Evolutionary conservation across 345 rosid genomes (phyloP).

Genomic region (Jatropha curcas): DNA sequence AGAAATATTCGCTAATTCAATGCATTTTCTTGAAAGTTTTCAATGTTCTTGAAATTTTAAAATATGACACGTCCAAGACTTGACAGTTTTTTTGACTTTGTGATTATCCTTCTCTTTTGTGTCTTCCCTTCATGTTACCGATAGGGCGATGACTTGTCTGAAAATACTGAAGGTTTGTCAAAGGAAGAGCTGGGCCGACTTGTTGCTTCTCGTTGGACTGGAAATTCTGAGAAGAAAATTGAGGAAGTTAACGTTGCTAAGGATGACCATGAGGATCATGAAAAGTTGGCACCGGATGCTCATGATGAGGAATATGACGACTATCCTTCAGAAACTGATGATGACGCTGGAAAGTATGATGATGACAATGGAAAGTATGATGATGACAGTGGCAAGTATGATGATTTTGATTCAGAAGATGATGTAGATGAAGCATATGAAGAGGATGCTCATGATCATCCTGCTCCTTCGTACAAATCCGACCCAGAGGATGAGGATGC

Average conservation of each 20-base stretch:
- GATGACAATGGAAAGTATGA: constrained; percentile 38
- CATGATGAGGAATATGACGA: constrained; percentile 58
- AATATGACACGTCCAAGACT: constrained; percentile 11
- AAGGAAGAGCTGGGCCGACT: constrained; percentile 91
- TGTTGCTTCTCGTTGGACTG: constrained; percentile 98
- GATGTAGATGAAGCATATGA: constrained; percentile 49
- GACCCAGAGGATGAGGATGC: constrained; percentile 51
- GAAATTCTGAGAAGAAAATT: constrained; percentile 54
- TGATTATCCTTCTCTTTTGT: constrained; percentile 12
- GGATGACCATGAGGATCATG: constrained; percentile 45
- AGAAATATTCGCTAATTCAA: background rate
- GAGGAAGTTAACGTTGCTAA: constrained; percentile 31
- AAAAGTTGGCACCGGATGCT: constrained; percentile 41
- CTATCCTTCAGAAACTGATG: constrained; percentile 71
- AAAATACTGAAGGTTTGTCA: constrained; percentile 66
- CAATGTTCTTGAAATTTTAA: background rate
- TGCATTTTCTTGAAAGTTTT: constrained; percentile 4
- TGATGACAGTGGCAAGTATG: constrained; percentile 59
- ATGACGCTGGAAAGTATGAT: constrained; percentile 43
- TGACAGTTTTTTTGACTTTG: constrained; percentile 14
- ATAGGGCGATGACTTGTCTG: constrained; percentile 49
- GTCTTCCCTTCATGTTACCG: constrained; percentile 19
- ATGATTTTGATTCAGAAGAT: constrained; percentile 55
- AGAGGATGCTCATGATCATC: constrained; percentile 53
- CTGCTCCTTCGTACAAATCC: constrained; percentile 51